These are phyloP conservation scores for Barnettozyma salicaria DNA, from an alignment of 805 yeast species.

Conservation along the genomic window DNA sequence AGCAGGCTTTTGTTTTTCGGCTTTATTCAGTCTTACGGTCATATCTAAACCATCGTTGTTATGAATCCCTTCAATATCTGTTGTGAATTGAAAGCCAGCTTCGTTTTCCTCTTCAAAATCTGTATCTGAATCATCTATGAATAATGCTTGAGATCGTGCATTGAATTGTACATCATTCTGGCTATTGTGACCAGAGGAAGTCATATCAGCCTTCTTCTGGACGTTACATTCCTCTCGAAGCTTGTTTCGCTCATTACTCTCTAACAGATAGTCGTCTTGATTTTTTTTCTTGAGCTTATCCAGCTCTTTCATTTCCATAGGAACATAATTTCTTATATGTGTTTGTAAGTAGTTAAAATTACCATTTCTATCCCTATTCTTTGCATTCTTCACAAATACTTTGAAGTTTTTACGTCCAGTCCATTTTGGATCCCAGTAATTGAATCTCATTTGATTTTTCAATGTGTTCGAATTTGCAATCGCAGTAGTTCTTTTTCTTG, in stretches of 20 bases:
- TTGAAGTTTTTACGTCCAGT: conserved; percentile 35
- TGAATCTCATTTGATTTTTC: conserved; percentile 6
- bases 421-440: conserved; percentile 22
- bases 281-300: conserved; percentile 1
- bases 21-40: conserved; percentile 13
- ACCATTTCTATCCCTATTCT: conserved; percentile 11
- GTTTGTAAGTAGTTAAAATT: conserved; percentile 27
- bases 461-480: conserved; percentile 2
- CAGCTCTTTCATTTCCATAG: conserved; percentile 1
- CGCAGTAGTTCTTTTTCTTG: background rate
- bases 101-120: conserved; percentile 15
- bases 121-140: conserved; percentile 14
- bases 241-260: conserved; percentile 4
- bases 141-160: conserved; percentile 8
- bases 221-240: conserved; percentile 1
- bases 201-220: background rate
- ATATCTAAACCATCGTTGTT: conserved; percentile 21
- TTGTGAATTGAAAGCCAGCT: conserved; percentile 18
- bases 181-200: background rate
- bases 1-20: conserved; percentile 1
- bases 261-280: conserved; percentile 5
- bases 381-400: conserved; percentile 30
- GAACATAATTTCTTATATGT: conserved; percentile 9
- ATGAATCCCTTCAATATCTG: conserved; percentile 9
- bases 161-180: background rate